Conservation (phyloP, 116 monocot genomes). For the Iris pallida region DNA sequence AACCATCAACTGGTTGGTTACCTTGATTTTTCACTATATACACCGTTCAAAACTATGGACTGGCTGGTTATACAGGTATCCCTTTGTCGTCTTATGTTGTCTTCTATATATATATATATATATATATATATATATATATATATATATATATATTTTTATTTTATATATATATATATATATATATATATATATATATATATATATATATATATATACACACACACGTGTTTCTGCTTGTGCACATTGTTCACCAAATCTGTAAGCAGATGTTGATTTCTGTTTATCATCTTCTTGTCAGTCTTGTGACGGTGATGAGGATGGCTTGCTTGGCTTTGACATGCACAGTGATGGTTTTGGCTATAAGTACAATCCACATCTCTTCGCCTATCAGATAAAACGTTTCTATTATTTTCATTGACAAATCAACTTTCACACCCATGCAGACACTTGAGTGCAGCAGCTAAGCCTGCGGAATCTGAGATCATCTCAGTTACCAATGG, state of each 20-base stretch:
- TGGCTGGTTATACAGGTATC: no score
- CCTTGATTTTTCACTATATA: no score
- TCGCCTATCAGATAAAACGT: not conserved
- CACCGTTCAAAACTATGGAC: no score
- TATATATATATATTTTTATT: no score
- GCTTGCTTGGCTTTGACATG: conserved; percentile 69
- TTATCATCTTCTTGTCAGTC: conserved; percentile 31
- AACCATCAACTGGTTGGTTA: no score
- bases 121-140: no score
- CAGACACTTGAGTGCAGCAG: conserved; percentile 52
- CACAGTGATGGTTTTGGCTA: conserved; percentile 71
- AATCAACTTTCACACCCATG: conserved; percentile 1
- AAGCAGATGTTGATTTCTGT: not conserved
- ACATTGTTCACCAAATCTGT: not conserved
- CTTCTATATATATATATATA: no score
- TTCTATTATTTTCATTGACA: not conserved
- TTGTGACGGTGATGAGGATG: conserved; percentile 49
- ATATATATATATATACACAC: no score
- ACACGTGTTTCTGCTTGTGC: no score
- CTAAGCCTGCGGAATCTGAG: conserved; percentile 15
- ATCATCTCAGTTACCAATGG: conserved; percentile 34
- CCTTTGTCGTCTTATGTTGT: no score
- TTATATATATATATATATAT: no score
- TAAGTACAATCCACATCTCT: conserved; percentile 25
- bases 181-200: no score